Evolutionary conservation across 768 basidiomycete genomes (phyloP).

Genomic region (Rhodotorula graminis): DNA sequence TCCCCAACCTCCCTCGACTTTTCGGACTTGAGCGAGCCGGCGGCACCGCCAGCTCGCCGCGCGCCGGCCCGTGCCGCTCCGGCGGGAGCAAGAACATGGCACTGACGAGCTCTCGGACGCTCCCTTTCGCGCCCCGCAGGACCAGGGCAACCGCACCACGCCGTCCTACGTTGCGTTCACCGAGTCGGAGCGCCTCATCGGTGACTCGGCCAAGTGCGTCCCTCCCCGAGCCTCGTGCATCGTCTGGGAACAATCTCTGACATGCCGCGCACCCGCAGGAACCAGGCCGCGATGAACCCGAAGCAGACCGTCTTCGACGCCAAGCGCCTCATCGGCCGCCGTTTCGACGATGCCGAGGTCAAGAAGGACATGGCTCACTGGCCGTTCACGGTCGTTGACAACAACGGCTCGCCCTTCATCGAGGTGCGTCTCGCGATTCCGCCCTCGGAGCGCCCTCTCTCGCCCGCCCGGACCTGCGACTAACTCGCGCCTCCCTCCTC

Average conservation of each 20-base stretch:
- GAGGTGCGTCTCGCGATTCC: conserved; percentile 44
- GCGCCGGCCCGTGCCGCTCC: no score
- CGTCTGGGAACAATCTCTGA: not conserved
- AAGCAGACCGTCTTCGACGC: conserved; percentile 98
- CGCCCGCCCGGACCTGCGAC: no score
- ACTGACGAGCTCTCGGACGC: not conserved
- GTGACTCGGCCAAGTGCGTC: conserved; percentile 79
- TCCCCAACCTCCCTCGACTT: not conserved
- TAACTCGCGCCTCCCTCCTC: not conserved
- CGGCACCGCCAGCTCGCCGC: not conserved
- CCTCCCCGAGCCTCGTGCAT: not conserved
- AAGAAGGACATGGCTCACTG: conserved; percentile 93
- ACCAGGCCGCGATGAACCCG: conserved; percentile 99
- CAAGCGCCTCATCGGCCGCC: conserved; percentile 95
- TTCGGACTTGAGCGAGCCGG: not conserved
- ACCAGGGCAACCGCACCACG: conserved; percentile 98
- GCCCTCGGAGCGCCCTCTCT: no score
- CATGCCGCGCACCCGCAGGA: conserved; percentile 47
- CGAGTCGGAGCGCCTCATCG: conserved; percentile 82
- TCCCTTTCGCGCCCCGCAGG: conserved; percentile 56
- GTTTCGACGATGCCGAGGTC: conserved; percentile 91
- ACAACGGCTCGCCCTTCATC: conserved; percentile 94
- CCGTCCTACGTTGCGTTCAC: conserved; percentile 99
- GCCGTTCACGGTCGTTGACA: conserved; percentile 90
- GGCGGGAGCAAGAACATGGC: no score